These are phyloP conservation scores for Dactylellina parvicollis DNA, from an alignment of 2,329 filamentous ascomycete species.

Conservation along the genomic window DNA sequence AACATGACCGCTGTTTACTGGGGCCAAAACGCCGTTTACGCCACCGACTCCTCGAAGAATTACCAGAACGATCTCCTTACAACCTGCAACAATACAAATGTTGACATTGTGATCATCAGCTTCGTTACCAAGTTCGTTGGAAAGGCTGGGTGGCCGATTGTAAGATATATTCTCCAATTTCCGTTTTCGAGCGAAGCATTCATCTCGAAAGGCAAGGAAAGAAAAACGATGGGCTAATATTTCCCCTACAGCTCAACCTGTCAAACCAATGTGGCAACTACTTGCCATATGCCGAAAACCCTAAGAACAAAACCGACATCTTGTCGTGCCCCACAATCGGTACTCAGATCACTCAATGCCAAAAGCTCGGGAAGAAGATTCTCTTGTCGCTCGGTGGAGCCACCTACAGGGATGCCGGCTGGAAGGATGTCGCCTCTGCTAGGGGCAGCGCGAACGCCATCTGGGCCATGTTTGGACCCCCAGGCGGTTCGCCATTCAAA, in stretches of 20 bases:
- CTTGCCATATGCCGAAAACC: slow-evolving; percentile 14
- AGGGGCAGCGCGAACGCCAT: slow-evolving; percentile 69
- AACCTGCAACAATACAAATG: slow-evolving; percentile 36
- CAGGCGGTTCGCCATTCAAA: slow-evolving; percentile 61
- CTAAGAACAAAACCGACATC: slow-evolving; percentile 39
- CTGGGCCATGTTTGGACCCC: slow-evolving; percentile 74
- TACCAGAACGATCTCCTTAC: slow-evolving; percentile 20
- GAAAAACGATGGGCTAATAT: slow-evolving; percentile 15
- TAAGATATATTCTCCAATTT: slow-evolving; percentile 18
- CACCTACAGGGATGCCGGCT: slow-evolving; percentile 69
- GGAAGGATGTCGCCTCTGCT: slow-evolving; percentile 65
- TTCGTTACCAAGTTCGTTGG: slow-evolving; percentile 49
- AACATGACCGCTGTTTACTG: slow-evolving; percentile 50
- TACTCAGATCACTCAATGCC: slow-evolving; percentile 66
- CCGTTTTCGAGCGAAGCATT: too few relatives aligned
- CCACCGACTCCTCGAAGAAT: background rate
- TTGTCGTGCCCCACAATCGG: slow-evolving; percentile 41
- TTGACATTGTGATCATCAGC: slow-evolving; percentile 40
- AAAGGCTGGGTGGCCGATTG: slow-evolving; percentile 26
- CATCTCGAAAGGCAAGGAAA: too few relatives aligned
- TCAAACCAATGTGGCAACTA: slow-evolving; percentile 43
- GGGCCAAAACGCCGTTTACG: slow-evolving; percentile 37
- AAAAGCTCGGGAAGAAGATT: slow-evolving; percentile 73
- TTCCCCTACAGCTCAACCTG: slow-evolving; percentile 36
- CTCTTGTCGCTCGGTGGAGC: slow-evolving; percentile 77